These are phyloP conservation scores for Penicillium cataractarum DNA, from an alignment of 495 filamentous ascomycete species.

Conservation along the genomic window DNA sequence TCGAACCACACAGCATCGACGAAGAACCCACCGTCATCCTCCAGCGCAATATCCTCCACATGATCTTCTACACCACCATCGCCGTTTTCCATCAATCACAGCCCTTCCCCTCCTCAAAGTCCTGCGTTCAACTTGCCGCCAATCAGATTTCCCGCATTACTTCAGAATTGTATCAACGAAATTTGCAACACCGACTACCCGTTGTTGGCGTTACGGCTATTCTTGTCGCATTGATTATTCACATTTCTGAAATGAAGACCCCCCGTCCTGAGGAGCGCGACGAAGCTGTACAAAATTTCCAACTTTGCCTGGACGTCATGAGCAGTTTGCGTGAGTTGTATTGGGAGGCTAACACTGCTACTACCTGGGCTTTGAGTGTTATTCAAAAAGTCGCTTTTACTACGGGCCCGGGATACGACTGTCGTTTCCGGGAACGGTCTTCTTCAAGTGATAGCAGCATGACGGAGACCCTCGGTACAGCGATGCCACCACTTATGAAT, in stretches of 20 bases:
- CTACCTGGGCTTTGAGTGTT: slow-evolving; percentile 19
- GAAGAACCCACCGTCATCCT: slow-evolving; percentile 16
- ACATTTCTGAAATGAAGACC: slow-evolving; percentile 20
- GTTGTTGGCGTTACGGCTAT: slow-evolving; percentile 24
- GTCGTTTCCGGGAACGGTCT: slow-evolving; percentile 3
- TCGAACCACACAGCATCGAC: slow-evolving; percentile 1
- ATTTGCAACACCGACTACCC: slow-evolving; percentile 15
- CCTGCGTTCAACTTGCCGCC: slow-evolving; percentile 22
- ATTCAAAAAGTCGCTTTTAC: slow-evolving; percentile 7
- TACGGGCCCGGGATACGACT: neutral
- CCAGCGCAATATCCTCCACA: slow-evolving; percentile 24
- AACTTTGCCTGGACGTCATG: slow-evolving; percentile 22
- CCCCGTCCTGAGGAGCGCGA: neutral
- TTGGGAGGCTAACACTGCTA: slow-evolving; percentile 19
- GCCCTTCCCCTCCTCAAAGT: slow-evolving; percentile 21
- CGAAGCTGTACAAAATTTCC: slow-evolving; percentile 17
- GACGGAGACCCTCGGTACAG: neutral
- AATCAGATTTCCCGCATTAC: slow-evolving; percentile 24
- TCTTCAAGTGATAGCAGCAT: slow-evolving; percentile 5
- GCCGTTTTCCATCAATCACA: slow-evolving; percentile 27
- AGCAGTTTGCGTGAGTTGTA: slow-evolving; percentile 21
- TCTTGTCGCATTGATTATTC: slow-evolving; percentile 22
- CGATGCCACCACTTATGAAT: neutral
- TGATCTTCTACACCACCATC: slow-evolving; percentile 26
- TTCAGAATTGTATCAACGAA: slow-evolving; percentile 14